Conservation (phyloP, 1,139 yeast species). For the Saccharomycopsis hybrid region DNA sequence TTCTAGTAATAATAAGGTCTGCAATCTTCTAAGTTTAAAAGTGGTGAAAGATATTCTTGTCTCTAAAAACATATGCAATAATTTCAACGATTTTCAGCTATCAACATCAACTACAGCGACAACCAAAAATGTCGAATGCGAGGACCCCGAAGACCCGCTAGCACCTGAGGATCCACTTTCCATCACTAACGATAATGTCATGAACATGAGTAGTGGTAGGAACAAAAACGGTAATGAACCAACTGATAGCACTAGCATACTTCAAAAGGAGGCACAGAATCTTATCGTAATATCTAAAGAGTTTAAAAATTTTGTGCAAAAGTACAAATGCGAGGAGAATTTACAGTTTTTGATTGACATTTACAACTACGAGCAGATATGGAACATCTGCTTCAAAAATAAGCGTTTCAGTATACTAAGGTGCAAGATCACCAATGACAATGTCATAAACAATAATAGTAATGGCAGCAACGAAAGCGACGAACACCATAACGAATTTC, state of each 20-base stretch:
- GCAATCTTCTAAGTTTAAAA: neutral
- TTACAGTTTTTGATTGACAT: slow-evolving; percentile 40
- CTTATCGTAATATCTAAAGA: slow-evolving; percentile 11
- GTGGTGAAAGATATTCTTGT: slow-evolving; percentile 3
- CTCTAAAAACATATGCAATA: neutral
- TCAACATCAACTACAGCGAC: neutral
- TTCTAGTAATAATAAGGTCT: neutral
- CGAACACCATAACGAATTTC: too few species aligned
- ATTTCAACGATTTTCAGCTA: slow-evolving; percentile 3
- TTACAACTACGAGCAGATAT: slow-evolving; percentile 37
- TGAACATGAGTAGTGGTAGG: too few species aligned
- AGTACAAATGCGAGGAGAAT: slow-evolving; percentile 35
- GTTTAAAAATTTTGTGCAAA: slow-evolving; percentile 24
- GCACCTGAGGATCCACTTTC: slow-evolving; percentile 1
- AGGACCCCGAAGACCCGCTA: slow-evolving; percentile 10
- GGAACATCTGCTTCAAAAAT: slow-evolving; percentile 27
- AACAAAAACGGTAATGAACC: too few species aligned
- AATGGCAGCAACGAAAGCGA: too few species aligned
- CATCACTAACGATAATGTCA: neutral
- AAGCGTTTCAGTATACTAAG: slow-evolving; percentile 28
- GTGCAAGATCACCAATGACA: slow-evolving; percentile 24
- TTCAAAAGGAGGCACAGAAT: slow-evolving; percentile 1
- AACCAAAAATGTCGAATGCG: neutral
- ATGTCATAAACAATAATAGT: too few species aligned
- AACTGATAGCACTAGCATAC: too few species aligned